phyloP scores from a whole-genome alignment of 129 eudicot species.

The Tanacetum coccineum region DNA sequence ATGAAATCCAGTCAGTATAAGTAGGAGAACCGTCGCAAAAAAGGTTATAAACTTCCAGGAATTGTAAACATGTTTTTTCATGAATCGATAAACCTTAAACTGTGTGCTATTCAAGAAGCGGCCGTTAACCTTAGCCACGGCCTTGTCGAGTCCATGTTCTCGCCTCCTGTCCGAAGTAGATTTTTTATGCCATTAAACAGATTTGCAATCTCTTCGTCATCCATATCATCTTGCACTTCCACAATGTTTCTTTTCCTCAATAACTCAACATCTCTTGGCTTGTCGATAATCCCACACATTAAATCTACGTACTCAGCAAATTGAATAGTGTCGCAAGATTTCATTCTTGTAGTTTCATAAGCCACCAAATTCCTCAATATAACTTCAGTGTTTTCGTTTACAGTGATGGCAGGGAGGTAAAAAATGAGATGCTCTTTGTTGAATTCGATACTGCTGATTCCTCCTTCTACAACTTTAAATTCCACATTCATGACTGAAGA shows the following conservation, averaged over 20 bases:
- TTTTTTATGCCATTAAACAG: not conserved
- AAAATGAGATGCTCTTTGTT: not conserved
- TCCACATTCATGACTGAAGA: not conserved
- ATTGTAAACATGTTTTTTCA: slow-evolving; percentile 5
- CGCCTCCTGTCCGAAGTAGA: not conserved
- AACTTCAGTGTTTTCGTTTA: slow-evolving; percentile 1
- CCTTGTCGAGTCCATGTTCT: not conserved
- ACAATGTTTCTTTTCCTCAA: not conserved
- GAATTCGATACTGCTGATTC: not conserved
- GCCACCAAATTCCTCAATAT: slow-evolving; percentile 1
- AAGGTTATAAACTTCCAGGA: slow-evolving; percentile 7
- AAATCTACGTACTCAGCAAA: not conserved
- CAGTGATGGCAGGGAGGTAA: not conserved
- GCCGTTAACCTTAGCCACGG: not conserved
- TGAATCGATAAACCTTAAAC: not conserved
- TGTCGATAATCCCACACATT: slow-evolving; percentile 7
- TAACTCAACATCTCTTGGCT: not conserved
- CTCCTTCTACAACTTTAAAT: not conserved
- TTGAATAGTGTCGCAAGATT: not conserved
- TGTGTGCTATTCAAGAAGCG: not conserved
- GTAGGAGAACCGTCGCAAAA: not conserved
- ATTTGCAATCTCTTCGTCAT: not conserved
- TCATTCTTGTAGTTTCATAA: slow-evolving; percentile 3
- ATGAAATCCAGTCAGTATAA: not conserved
- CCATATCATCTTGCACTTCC: not conserved